These are phyloP conservation scores for Penicillium verhagenii DNA, from an alignment of 495 filamentous ascomycete genomes.

Conservation along the genomic window DNA sequence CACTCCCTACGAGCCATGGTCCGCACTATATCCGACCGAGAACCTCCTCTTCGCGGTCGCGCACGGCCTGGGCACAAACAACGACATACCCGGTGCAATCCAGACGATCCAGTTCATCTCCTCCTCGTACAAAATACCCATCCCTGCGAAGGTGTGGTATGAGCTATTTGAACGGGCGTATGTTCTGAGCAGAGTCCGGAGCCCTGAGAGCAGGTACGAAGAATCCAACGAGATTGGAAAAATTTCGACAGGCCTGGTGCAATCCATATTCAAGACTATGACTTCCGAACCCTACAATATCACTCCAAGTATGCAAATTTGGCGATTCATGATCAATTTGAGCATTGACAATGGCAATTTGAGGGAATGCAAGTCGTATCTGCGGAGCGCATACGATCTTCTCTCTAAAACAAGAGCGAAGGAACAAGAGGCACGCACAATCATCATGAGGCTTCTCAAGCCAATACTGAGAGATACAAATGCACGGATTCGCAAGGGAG, in stretches of 20 bases:
- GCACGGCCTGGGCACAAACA: constrained; percentile 57
- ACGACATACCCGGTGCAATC: constrained; percentile 53
- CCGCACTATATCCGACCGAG: constrained; percentile 54
- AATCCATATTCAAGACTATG: constrained; percentile 54
- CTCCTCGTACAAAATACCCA: constrained; percentile 49
- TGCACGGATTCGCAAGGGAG: not conserved
- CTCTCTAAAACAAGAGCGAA: constrained; percentile 27
- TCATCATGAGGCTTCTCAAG: constrained; percentile 26
- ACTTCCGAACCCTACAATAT: constrained; percentile 56
- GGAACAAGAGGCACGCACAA: constrained; percentile 22
- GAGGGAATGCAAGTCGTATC: constrained; percentile 21
- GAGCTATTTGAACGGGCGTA: constrained; percentile 62
- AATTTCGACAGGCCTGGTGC: constrained; percentile 43
- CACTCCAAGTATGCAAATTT: constrained; percentile 52
- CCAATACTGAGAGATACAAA: constrained; percentile 7
- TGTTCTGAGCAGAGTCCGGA: constrained; percentile 39
- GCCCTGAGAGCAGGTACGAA: constrained; percentile 13
- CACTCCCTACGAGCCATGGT: constrained; percentile 38
- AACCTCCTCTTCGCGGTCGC: constrained; percentile 58
- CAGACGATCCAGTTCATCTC: constrained; percentile 56
- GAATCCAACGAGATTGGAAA: constrained; percentile 11
- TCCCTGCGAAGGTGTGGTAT: constrained; percentile 52
- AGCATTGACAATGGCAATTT: constrained; percentile 17
- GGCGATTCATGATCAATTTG: constrained; percentile 47
- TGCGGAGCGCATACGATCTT: constrained; percentile 34